Conservation (phyloP, 768 basidiomycete species). For the Clavulina sp. region DNA sequence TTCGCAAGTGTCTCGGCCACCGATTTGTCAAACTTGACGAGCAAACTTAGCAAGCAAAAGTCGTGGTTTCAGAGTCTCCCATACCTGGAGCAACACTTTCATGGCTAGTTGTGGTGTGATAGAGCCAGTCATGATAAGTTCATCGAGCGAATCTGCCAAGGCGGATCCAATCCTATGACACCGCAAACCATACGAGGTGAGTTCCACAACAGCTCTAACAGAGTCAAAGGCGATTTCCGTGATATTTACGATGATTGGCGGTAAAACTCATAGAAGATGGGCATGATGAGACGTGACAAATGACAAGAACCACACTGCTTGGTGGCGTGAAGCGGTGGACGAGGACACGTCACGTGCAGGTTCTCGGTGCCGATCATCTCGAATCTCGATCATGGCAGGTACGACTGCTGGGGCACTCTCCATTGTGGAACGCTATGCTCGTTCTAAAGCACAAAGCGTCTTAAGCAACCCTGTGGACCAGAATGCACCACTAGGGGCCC, state of each 20-base stretch:
- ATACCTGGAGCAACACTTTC: slow-evolving; percentile 93
- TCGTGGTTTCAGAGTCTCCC: slow-evolving; percentile 2
- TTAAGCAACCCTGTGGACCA: no score
- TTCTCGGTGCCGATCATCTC: no score
- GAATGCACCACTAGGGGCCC: no score
- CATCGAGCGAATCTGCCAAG: slow-evolving; percentile 93
- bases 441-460: no score
- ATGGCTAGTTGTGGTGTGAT: slow-evolving; percentile 98
- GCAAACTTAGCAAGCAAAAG: neutral
- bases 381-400: no score
- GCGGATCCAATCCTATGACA: slow-evolving; percentile 89
- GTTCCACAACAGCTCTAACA: neutral
- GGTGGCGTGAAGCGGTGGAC: no score
- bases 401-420: no score
- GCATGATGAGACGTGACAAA: neutral
- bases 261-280: slow-evolving; percentile 18
- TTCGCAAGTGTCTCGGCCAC: slow-evolving; percentile 84
- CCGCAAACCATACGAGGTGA: no score
- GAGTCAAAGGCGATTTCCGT: neutral
- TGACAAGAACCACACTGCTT: no score
- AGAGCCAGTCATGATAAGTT: slow-evolving; percentile 88
- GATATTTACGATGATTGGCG: slow-evolving; percentile 14
- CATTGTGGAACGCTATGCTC: no score
- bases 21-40: slow-evolving; percentile 78
- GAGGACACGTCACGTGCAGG: no score